Base-by-base conservation (phyloP, 192 early-diverging fungal species). In the Coemansia sp. region DNA sequence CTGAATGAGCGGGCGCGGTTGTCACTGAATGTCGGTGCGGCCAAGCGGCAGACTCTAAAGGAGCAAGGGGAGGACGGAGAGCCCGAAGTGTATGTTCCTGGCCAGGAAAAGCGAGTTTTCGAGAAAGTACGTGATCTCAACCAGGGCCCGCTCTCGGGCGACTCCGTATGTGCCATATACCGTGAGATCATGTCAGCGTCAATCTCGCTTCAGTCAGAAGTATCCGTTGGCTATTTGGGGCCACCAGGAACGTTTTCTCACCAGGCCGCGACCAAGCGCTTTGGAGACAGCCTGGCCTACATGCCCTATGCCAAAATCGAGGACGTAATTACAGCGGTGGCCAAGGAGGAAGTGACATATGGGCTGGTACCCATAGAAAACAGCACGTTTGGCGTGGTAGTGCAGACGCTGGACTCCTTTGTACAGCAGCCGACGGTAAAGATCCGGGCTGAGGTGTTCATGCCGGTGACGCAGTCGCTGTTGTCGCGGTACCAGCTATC, bases 351-450 rank as follows among this genome's bases (percentile, higher is more conserved):
- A 21, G 80, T 84, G 3, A 90, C 87, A n/a, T 96, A 93, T 58
- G 93, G 93, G 6, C 69, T 98, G 49, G 88, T 98, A 5, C 96
- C 96, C 2, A 92, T 93, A 66, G 96, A 98, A 66, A 98, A 98
- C 73, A 96, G 94, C 8, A 90, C 87, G 15, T 84, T 81, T 75
- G 95, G 95, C 36, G 83, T 83, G 10, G 95, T 98, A 3, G 82
- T 86, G 6, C 69, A 87, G 44, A 93, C 95, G 0, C 71, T 98
- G 15, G 93, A 97, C 60, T 65, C 77, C 42, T 88, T 95, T 56
- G 70, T 81, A 20, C 79, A 78, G 15, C 69, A 85, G 40, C 75
- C 75, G 7, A 36, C 51, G 5, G 68, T 87, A 31, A 78, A 83
- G 74, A 88, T 94, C 42, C 73, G 87, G 11, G 90, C 84, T 0